A percentile compares a stretch with the other conserved stretches of the same genome.
Conservation (phyloP, 2,329 filamentous ascomycete genomes). For the Xylaria sp. region DNA sequence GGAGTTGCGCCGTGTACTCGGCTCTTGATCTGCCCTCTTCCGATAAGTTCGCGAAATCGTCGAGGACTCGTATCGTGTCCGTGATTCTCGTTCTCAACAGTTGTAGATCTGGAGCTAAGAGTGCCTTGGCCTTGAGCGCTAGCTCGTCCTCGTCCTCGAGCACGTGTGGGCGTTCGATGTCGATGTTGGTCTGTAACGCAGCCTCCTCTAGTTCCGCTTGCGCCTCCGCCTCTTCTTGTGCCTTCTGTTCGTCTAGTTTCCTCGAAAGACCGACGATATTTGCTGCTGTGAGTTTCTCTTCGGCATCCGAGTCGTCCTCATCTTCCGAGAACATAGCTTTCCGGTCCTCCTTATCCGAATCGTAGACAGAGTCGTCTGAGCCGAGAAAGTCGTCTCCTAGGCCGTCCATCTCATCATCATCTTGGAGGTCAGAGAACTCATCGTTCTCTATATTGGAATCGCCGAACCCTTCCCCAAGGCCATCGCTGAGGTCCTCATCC, state of each 20-base stretch:
- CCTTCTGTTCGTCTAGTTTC: conserved; percentile 77
- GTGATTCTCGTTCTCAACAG: conserved; percentile 86
- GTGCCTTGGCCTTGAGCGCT: conserved; percentile 60
- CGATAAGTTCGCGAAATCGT: conserved; percentile 81
- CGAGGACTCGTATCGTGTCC: conserved; percentile 88
- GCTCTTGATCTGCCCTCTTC: conserved; percentile 80
- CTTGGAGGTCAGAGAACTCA: conserved; percentile 41
- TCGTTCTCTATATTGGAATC: conserved; percentile 48
- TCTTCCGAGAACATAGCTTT: conserved; percentile 92
- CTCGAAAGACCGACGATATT: conserved; percentile 92
- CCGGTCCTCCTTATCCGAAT: conserved; percentile 69
- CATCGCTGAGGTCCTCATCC: conserved; percentile 52
- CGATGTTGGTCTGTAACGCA: conserved; percentile 91
- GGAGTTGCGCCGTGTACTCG: conserved; percentile 83
- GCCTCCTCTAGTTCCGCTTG: conserved; percentile 84
- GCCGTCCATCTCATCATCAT: conserved; percentile 37
- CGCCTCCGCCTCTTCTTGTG: conserved; percentile 79
- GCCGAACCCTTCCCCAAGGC: conserved; percentile 45
- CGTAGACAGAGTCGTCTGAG: conserved; percentile 65
- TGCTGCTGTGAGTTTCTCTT: conserved; percentile 89
- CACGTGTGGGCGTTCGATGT: conserved; percentile 70
- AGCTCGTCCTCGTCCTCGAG: conserved; percentile 66
- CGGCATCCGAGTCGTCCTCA: conserved; percentile 82
- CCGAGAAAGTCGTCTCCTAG: conserved; percentile 64
- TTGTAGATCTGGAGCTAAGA: conserved; percentile 87